phyloP scores from a whole-genome alignment of 495 filamentous ascomycete species.

The Rhypophila decipiens region DNA sequence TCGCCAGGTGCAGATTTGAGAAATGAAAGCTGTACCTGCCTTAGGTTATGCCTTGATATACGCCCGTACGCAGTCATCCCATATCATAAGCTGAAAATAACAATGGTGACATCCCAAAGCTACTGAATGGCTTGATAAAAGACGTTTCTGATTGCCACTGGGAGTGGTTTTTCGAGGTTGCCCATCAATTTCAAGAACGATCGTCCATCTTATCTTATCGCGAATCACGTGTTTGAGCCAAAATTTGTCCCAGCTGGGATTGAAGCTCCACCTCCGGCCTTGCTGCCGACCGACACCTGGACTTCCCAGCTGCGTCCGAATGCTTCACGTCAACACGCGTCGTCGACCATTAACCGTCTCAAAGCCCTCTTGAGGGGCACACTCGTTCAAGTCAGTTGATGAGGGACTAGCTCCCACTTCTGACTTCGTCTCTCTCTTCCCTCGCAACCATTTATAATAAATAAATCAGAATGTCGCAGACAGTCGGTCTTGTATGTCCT shows the following conservation, averaged over 20 bases:
- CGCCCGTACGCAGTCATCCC: too few species aligned
- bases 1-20: too few species aligned
- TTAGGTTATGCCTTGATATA: too few species aligned
- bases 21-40: too few species aligned
- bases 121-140: too few species aligned
- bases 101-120: too few species aligned
- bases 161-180: too few species aligned
- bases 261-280: not conserved
- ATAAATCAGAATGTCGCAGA: slow-evolving; percentile 60
- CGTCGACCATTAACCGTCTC: not conserved
- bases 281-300: not conserved
- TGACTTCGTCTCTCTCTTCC: slow-evolving; percentile 11
- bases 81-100: too few species aligned
- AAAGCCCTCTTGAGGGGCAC: not conserved
- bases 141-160: too few species aligned
- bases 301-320: not conserved
- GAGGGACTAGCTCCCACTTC: slow-evolving; percentile 14
- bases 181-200: too few species aligned
- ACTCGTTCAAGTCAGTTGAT: slow-evolving; percentile 3
- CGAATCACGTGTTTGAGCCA: not conserved
- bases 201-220: not conserved
- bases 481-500: slow-evolving; percentile 54
- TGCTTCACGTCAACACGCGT: not conserved
- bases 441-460: slow-evolving; percentile 7
- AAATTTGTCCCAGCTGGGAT: not conserved